Percentiles rank a stretch among this genome's conserved stretches.
Evolutionary conservation across 306 rosid genomes (phyloP).

Genomic region (Hylodesmum podocarpum): DNA sequence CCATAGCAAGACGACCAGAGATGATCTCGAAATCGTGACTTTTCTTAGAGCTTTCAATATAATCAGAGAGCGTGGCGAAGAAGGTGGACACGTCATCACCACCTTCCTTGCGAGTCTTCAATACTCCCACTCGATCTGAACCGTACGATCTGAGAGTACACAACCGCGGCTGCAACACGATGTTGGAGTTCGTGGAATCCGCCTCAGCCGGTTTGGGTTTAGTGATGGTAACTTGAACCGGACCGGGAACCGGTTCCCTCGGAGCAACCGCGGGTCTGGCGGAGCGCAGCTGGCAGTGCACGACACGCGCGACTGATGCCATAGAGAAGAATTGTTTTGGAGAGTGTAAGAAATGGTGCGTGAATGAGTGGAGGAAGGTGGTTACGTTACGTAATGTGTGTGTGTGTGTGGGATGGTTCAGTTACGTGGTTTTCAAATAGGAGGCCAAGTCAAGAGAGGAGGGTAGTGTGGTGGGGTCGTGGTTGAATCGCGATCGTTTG

Average conservation of each 20-base stretch:
- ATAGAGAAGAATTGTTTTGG: no score
- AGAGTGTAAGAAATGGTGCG: no score
- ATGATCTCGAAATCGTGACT: constrained; percentile 90
- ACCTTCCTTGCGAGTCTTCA: constrained; percentile 40
- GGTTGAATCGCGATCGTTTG: no score
- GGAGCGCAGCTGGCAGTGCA: constrained; percentile 44
- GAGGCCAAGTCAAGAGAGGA: no score
- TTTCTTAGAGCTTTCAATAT: constrained; percentile 79
- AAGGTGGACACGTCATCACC: constrained; percentile 54
- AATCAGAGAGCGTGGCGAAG: constrained; percentile 73
- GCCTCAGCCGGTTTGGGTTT: constrained; percentile 41
- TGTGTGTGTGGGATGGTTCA: no score
- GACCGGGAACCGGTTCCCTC: constrained; percentile 32
- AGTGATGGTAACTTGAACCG: constrained; percentile 46
- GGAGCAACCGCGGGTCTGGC: constrained; percentile 11
- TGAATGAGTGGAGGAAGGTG: no score
- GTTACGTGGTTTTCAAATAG: no score
- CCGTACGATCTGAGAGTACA: constrained; percentile 84
- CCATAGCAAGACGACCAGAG: constrained; percentile 98
- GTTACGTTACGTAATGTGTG: no score
- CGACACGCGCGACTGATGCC: constrained; percentile 48
- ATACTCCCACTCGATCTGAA: constrained; percentile 51
- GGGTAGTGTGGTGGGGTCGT: no score
- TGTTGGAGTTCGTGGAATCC: constrained; percentile 43
- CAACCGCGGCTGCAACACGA: constrained; percentile 78